phyloP scores from a whole-genome alignment of 116 monocot genomes.

The Cymodocea nodosa region DNA sequence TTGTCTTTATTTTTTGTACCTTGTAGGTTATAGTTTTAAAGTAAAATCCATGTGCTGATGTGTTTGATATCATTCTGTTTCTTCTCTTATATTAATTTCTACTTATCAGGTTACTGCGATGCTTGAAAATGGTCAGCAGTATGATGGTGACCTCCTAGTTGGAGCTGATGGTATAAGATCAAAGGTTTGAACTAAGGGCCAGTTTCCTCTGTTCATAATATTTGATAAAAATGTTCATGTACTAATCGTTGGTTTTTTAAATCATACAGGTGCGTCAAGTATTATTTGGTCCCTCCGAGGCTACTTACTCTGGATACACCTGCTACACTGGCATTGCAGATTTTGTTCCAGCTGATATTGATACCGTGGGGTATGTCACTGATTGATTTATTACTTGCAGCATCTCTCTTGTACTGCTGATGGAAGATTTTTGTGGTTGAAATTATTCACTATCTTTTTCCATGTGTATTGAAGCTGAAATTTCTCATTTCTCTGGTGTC shows the following conservation, averaged over 20 bases:
- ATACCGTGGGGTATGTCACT: conserved; percentile 76
- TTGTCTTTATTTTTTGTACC: no score
- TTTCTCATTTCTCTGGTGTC: background rate
- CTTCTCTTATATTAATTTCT: background rate
- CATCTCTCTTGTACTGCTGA: background rate
- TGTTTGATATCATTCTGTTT: background rate
- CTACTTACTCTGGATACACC: conserved; percentile 86
- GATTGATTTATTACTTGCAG: background rate
- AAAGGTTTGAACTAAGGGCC: conserved; percentile 28
- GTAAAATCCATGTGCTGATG: background rate
- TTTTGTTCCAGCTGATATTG: conserved; percentile 96
- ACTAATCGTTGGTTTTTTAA: background rate
- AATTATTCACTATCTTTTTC: background rate
- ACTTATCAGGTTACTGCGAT: conserved; percentile 57
- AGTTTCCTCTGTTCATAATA: background rate
- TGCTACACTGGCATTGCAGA: conserved; percentile 99
- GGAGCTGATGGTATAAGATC: conserved; percentile 99
- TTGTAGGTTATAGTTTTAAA: background rate
- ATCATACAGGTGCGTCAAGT: conserved; percentile 57
- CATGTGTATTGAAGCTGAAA: no score
- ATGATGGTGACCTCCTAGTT: conserved; percentile 92
- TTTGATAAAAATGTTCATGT: no score
- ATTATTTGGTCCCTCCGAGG: conserved; percentile 71
- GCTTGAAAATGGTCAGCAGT: conserved; percentile 67
- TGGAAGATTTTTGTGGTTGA: no score